Evolutionary conservation across 116 monocot species (phyloP).

Genomic region (Phalaenopsis hybrid): DNA sequence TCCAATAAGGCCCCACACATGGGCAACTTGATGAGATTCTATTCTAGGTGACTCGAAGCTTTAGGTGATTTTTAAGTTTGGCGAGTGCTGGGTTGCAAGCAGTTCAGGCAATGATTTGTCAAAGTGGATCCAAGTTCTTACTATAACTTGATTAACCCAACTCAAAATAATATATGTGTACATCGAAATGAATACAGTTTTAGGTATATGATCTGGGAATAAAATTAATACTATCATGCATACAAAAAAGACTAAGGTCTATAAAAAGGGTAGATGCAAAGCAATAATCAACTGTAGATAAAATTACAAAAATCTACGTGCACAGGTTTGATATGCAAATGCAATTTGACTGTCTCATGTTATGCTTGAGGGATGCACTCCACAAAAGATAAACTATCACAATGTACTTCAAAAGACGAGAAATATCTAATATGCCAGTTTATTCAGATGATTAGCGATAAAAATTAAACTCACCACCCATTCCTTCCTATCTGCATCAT

Average conservation of each 20-base stretch:
- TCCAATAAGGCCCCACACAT: too few relatives aligned
- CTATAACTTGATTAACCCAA: too few relatives aligned
- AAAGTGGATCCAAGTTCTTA: too few relatives aligned
- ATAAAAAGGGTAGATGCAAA: not conserved
- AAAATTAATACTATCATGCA: not conserved
- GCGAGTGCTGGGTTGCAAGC: too few relatives aligned
- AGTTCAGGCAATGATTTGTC: too few relatives aligned
- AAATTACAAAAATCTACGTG: not conserved
- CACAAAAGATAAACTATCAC: not conserved
- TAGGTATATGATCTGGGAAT: not conserved
- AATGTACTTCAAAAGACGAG: not conserved
- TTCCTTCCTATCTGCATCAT: slow-evolving; percentile 73
- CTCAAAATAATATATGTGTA: too few relatives aligned
- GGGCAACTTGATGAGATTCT: too few relatives aligned
- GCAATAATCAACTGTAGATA: too few relatives aligned
- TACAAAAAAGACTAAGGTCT: not conserved
- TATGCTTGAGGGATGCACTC: not conserved
- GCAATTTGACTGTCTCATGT: too few relatives aligned
- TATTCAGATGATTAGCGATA: slow-evolving; percentile 2
- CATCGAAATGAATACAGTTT: too few relatives aligned
- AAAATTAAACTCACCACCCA: slow-evolving; percentile 72
- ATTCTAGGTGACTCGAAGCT: too few relatives aligned
- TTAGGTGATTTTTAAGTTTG: too few relatives aligned
- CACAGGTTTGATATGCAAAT: not conserved
- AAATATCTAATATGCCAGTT: not conserved